A percentile compares a stretch with the other conserved stretches of the same genome.
Conservation (phyloP, 2,329 filamentous ascomycete species). For the Periconia sp. region DNA sequence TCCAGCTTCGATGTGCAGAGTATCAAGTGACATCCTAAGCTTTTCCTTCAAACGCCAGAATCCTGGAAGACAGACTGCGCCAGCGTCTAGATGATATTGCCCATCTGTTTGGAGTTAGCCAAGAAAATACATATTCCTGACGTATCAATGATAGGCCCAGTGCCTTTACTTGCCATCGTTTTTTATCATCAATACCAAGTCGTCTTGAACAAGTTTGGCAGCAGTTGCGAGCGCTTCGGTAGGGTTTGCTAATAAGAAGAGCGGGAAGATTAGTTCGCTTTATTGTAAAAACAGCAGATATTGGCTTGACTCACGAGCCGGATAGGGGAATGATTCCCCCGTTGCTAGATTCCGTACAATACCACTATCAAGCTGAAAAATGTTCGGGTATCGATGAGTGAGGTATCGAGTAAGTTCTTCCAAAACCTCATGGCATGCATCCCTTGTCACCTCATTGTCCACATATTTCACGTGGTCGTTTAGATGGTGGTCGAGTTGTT, state of each 20-base stretch:
- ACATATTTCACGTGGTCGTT: conserved; percentile 4
- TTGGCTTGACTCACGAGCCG: too few relatives aligned
- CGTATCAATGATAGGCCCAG: too few relatives aligned
- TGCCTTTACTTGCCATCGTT: conserved; percentile 1
- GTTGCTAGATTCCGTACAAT: conserved; percentile 4
- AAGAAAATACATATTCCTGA: neutral
- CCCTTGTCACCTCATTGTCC: conserved; percentile 3
- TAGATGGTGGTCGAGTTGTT: conserved; percentile 2
- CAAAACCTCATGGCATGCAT: conserved; percentile 4
- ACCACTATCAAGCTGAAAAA: conserved; percentile 2
- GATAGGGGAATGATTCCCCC: too few relatives aligned
- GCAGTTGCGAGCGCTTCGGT: conserved; percentile 4
- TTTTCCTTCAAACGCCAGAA: conserved; percentile 10
- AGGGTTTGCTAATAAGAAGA: conserved; percentile 1
- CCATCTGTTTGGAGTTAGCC: neutral
- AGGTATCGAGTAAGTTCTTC: conserved; percentile 4
- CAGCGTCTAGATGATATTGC: conserved; percentile 7
- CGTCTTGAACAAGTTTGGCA: conserved; percentile 5
- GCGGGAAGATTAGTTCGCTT: conserved; percentile 3
- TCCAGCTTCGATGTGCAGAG: conserved; percentile 7
- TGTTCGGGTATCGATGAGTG: conserved; percentile 6
- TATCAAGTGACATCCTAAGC: conserved; percentile 8
- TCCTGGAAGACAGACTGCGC: conserved; percentile 7
- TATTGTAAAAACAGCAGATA: neutral
- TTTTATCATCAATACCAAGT: conserved; percentile 5